Percentiles rank a stretch among this genome's conserved stretches.
phyloP scores from a whole-genome alignment of 805 yeast genomes.

The Tetrapisispora namnaoensis region DNA sequence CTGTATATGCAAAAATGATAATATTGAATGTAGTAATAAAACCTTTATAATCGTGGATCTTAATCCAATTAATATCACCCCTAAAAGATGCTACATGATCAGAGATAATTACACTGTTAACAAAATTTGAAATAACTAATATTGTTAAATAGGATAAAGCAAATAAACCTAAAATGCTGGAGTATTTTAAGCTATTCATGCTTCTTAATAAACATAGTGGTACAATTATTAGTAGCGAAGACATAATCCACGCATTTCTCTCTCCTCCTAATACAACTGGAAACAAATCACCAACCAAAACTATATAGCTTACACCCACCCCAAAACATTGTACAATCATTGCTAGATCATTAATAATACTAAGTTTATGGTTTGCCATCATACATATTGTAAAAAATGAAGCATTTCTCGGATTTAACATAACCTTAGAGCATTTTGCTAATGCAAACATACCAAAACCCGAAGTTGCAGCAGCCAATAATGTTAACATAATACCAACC shows the following conservation, averaged over 20 bases:
- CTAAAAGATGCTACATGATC: constrained; percentile 29
- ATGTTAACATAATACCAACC: constrained; percentile 44
- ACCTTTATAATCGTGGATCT: constrained; percentile 36
- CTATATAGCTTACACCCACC: constrained; percentile 60
- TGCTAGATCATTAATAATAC: constrained; percentile 63
- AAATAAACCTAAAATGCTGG: constrained; percentile 58
- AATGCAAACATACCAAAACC: constrained; percentile 60
- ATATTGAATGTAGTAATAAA: constrained; percentile 59
- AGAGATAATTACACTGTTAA: constrained; percentile 27
- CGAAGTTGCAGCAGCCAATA: constrained; percentile 56
- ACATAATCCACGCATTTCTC: constrained; percentile 35
- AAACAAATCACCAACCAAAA: constrained; percentile 67
- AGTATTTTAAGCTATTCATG: constrained; percentile 59
- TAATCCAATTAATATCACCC: constrained; percentile 35
- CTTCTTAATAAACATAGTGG: constrained; percentile 56
- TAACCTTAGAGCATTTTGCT: constrained; percentile 45
- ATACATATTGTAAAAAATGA: constrained; percentile 64
- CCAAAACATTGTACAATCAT: constrained; percentile 75
- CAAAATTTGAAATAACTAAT: constrained; percentile 38
- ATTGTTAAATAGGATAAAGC: constrained; percentile 50
- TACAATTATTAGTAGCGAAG: constrained; percentile 42
- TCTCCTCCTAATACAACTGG: constrained; percentile 48
- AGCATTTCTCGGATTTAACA: constrained; percentile 47
- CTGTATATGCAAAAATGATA: constrained; percentile 70
- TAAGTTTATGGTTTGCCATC: constrained; percentile 60